Evolutionary conservation across 2,329 filamentous ascomycete species (phyloP).

Genomic region (Hansfordia pulvinata): DNA sequence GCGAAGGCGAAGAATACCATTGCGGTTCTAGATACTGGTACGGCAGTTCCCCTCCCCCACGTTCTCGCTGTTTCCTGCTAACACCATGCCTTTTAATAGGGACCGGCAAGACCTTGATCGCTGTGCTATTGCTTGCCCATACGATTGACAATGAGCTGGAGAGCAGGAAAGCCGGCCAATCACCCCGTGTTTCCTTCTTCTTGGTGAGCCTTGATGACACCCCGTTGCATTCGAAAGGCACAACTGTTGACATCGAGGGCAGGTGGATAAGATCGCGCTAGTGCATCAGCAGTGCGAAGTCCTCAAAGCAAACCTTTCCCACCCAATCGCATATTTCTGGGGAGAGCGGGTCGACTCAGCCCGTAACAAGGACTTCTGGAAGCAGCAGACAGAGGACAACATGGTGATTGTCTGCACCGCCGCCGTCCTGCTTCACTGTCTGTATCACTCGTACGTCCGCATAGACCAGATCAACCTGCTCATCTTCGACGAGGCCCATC

Average conservation of each 20-base stretch:
- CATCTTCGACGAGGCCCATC: constrained; percentile 93
- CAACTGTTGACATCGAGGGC: constrained; percentile 3
- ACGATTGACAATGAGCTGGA: constrained; percentile 67
- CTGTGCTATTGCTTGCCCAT: constrained; percentile 69
- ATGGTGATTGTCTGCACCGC: constrained; percentile 90
- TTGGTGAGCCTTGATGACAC: constrained; percentile 35
- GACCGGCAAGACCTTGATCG: constrained; percentile 93
- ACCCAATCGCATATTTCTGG: constrained; percentile 59
- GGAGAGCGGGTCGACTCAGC: constrained; percentile 46
- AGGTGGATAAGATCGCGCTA: constrained; percentile 77
- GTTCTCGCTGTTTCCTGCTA: background rate
- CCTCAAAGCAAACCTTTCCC: constrained; percentile 66
- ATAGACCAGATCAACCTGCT: constrained; percentile 81
- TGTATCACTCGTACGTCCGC: constrained; percentile 64
- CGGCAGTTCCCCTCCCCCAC: constrained; percentile 1
- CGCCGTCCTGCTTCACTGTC: constrained; percentile 66
- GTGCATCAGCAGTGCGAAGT: constrained; percentile 84
- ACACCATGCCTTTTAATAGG: constrained; percentile 30
- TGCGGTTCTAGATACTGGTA: constrained; percentile 83
- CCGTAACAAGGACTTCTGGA: constrained; percentile 32
- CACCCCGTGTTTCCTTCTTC: constrained; percentile 66
- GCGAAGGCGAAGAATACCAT: constrained; percentile 81
- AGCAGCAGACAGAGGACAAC: constrained; percentile 41
- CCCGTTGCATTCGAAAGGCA: background rate
- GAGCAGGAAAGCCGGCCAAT: constrained; percentile 43